Percentiles rank a stretch among this genome's conserved stretches.
Evolutionary conservation across 2,329 filamentous ascomycete species (phyloP).

Genomic region (Neoascochyta sp.): DNA sequence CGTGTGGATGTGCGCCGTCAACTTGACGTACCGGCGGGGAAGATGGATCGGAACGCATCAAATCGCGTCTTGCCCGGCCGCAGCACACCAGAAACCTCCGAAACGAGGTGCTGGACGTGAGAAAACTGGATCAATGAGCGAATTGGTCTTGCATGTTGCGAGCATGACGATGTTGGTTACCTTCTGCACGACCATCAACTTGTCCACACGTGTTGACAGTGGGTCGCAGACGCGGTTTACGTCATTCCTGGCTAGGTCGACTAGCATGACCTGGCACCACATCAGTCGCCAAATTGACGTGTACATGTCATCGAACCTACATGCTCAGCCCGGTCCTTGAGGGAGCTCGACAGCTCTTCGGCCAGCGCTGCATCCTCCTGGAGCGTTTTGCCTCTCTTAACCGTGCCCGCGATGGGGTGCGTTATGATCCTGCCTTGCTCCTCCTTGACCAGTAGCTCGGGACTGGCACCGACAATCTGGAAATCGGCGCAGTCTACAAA

Average conservation of each 20-base stretch:
- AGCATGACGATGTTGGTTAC: constrained; percentile 15
- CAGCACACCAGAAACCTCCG: constrained; percentile 89
- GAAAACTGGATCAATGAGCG: constrained; percentile 60
- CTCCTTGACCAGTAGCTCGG: constrained; percentile 89
- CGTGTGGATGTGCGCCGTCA: too few relatives aligned
- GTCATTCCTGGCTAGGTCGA: constrained; percentile 93
- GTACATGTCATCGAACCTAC: constrained; percentile 14
- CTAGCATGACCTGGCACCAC: constrained; percentile 80
- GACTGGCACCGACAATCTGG: constrained; percentile 91
- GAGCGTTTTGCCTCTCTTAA: constrained; percentile 75
- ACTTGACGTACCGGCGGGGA: constrained; percentile 68
- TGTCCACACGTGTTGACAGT: constrained; percentile 81
- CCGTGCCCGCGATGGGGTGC: constrained; percentile 94
- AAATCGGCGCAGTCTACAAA: constrained; percentile 90
- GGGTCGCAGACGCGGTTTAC: constrained; percentile 95
- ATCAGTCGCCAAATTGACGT: constrained; percentile 42
- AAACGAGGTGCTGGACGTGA: constrained; percentile 95
- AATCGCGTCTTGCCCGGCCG: constrained; percentile 81
- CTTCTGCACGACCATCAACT: constrained; percentile 69
- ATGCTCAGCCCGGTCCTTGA: constrained; percentile 68
- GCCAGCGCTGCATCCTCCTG: constrained; percentile 81
- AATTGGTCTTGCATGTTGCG: constrained; percentile 2
- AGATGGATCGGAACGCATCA: constrained; percentile 93
- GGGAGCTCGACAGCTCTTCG: constrained; percentile 67
- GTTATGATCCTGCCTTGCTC: constrained; percentile 86